phyloP scores from a whole-genome alignment of 2,329 filamentous ascomycete species.

The Ceratocystis colombiana region DNA sequence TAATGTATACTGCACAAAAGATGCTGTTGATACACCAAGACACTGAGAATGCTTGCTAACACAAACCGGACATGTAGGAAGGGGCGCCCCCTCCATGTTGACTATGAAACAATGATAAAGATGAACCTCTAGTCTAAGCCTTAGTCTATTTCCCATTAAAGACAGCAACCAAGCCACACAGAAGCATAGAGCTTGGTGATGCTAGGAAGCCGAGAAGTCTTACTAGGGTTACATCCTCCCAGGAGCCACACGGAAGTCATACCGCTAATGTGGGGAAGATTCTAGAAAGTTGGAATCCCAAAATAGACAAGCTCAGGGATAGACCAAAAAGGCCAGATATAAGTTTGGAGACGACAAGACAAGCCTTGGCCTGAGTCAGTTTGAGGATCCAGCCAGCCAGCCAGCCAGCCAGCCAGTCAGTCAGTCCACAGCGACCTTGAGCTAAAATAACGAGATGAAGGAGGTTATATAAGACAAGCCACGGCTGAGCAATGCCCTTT shows the following conservation, averaged over 20 bases:
- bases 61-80: neutral
- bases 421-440: neutral
- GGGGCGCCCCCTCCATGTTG: neutral
- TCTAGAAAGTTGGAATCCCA: slow-evolving; percentile 20
- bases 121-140: neutral
- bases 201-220: neutral
- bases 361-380: slow-evolving; percentile 7
- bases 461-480: neutral
- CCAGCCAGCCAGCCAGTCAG: neutral
- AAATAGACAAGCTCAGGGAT: slow-evolving; percentile 21
- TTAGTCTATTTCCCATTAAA: neutral
- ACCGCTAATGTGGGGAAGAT: slow-evolving; percentile 19
- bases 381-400: neutral
- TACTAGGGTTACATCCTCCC: slow-evolving; percentile 3
- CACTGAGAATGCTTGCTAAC: neutral
- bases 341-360: slow-evolving; percentile 4
- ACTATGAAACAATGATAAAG: neutral
- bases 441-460: slow-evolving; percentile 4
- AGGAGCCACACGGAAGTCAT: neutral
- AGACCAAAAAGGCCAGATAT: slow-evolving; percentile 21
- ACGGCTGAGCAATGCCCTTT: neutral
- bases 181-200: neutral
- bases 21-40: too few species aligned
- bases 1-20: too few species aligned
- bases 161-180: neutral